Conservation (phyloP, 2,329 filamentous ascomycete genomes). For the Mycogone perniciosa region DNA sequence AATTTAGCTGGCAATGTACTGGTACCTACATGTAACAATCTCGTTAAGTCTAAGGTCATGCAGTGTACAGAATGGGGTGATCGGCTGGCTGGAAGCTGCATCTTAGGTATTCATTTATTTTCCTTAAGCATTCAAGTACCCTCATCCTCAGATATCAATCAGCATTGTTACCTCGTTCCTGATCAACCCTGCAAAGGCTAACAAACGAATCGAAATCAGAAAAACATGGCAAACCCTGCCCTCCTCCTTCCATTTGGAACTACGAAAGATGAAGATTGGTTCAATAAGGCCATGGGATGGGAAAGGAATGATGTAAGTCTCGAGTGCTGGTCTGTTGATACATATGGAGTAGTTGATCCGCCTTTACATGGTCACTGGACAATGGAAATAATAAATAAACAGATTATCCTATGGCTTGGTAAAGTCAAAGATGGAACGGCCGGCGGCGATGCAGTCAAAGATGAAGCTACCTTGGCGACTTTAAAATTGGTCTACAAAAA, state of each 20-base stretch:
- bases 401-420: conserved; percentile 2
- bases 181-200: no score
- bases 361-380: background rate
- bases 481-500: background rate
- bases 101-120: no score
- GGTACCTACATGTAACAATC: no score
- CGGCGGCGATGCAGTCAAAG: background rate
- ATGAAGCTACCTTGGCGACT: background rate
- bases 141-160: background rate
- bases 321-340: background rate
- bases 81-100: no score
- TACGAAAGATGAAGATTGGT: background rate
- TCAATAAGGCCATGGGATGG: background rate
- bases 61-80: no score
- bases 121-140: no score
- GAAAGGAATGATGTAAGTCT: background rate
- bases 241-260: background rate
- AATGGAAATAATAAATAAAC: background rate
- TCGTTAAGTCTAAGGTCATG: no score
- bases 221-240: background rate
- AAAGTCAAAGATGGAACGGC: background rate
- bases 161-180: background rate
- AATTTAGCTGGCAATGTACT: no score
- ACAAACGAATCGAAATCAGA: background rate
- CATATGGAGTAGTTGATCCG: background rate